Base-by-base conservation (phyloP, 2,329 filamentous ascomycete species). In the Claviceps pazoutovae region DNA sequence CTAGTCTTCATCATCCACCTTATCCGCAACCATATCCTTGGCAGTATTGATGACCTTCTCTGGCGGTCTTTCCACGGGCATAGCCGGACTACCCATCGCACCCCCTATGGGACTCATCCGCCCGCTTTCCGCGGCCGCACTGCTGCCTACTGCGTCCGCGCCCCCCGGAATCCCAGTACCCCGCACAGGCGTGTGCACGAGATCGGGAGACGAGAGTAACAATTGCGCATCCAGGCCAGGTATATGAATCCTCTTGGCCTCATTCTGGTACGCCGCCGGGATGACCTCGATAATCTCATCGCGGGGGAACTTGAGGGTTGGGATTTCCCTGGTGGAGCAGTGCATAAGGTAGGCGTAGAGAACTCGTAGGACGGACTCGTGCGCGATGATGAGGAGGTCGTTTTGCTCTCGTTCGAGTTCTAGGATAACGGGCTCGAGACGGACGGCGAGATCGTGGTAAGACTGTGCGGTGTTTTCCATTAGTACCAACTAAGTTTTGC, bases 211-310 rank as follows among this genome's bases (percentile, higher is more conserved):
- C 49, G 78, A 78, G 2, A 88, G 86, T 14, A 94, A 79, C 49
- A 89, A 82, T 48, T 78, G 75, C 13, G 78, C 74, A 53, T 81
- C 75, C 26, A 81, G 67, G 3, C 76, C 77, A 5, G 87, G 85
- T 56, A 98, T 95, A 60, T 86, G 83, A 60, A 98, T 89, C 53
- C 89, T 83, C 66, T 88, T 93, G 19, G 91, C 88, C 67, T 93
- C 86, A 64, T 98, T 98, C 71, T 96, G 93, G 69, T 98, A 98
- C 36, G 88, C 91, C 17, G 91, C 90, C 3, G 93, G 94, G 54
- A 97, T 94, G 64, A 98, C 96, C 74, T 98, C 93, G 59, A 98
- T 95, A 63, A 98, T 97, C 66, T 98, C 89, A 64, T 98, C 85
- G 44, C 93, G 86, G 4, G 93, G 93, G 62, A 98, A 98, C 58